Evolutionary conservation across 148 eudicot genomes (phyloP), one percentile per base, ranked within the genome.

Genomic region (Rhododendron williamsianum): DNA sequence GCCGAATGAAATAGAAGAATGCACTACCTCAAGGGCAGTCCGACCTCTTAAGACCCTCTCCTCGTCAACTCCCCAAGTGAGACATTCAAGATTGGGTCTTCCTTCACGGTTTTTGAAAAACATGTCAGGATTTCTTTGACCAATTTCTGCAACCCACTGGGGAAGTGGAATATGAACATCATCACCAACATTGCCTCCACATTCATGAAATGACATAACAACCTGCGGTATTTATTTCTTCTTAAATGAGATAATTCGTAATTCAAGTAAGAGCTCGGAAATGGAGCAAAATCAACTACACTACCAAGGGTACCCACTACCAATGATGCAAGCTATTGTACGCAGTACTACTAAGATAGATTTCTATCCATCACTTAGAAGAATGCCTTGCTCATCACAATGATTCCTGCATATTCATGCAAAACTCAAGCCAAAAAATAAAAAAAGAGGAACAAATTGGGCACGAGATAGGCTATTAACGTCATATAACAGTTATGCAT

Each of bases 101-200:
- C 98, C 96, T 81, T 90, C 93, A 86, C 82, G 84, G 91, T 96
- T 91, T 38, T 93, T 94, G 90, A 96, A 96, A 89, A 86, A 94
- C 45, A 96, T 96, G 86, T 95, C 96, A 5, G 95, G 99, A 92
- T 96, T 96, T 54, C 81, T 87, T 87, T 85, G 84, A 86, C 99
- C 98, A 78, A 96, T 88, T 89, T 96, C 93, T 81, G 84, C 85
- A 82, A 95, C 88, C 98, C 98, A 96, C 35, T 84, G 84, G n/a
- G 98, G 98, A 30, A 96, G 98, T 38, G 97, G 96, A 86, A 96
- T 96, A 72, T 90, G 90, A 85, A 94, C 94, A 86, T 91, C 94
- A 91, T 95, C 97, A 85, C 96, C 97, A 77, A 94, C 86, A 88
- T 94, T 94, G 76, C 97, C 97, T 89, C 98, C 99, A 90, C 98